These are phyloP conservation scores for Tardiomyces digboiensis DNA, from an alignment of 1,139 yeast species.

Conservation along the genomic window DNA sequence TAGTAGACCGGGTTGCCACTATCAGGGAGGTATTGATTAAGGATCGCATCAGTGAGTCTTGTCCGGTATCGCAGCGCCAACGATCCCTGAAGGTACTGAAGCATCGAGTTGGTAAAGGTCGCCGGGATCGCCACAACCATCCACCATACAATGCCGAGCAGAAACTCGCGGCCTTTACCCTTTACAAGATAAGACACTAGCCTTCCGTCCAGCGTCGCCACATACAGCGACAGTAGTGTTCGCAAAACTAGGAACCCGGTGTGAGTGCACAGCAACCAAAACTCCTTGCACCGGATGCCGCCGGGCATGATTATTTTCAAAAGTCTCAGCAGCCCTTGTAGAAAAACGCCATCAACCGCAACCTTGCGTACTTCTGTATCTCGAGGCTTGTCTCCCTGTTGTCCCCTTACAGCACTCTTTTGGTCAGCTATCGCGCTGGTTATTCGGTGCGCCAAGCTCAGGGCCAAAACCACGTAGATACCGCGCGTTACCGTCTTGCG, in stretches of 20 bases:
- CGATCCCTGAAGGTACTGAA: conserved; percentile 61
- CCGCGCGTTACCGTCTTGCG: conserved; percentile 18
- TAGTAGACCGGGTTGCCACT: conserved; percentile 40
- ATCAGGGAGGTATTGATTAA: conserved; percentile 58
- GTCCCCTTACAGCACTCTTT: conserved; percentile 4
- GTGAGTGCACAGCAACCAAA: conserved; percentile 43
- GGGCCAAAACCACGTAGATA: conserved; percentile 17
- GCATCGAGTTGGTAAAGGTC: conserved; percentile 63
- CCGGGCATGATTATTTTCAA: conserved; percentile 29
- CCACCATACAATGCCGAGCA: conserved; percentile 64
- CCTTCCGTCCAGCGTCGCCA: conserved; percentile 81
- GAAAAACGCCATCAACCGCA: conserved; percentile 26
- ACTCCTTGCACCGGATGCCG: conserved; percentile 25
- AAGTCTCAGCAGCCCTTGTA: conserved; percentile 20
- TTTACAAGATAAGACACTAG: conserved; percentile 77
- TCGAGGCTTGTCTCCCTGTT: too few relatives aligned
- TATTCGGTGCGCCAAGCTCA: conserved; percentile 15
- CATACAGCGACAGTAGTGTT: conserved; percentile 69
- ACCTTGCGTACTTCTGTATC: conserved; percentile 10
- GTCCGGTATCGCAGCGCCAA: conserved; percentile 58
- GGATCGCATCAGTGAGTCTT: conserved; percentile 53
- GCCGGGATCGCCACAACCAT: conserved; percentile 85
- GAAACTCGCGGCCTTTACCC: conserved; percentile 55
- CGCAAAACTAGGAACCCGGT: conserved; percentile 53
- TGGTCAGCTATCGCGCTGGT: conserved; percentile 15